phyloP scores from a whole-genome alignment of 495 filamentous ascomycete genomes.

The Neurospora cerealis region DNA sequence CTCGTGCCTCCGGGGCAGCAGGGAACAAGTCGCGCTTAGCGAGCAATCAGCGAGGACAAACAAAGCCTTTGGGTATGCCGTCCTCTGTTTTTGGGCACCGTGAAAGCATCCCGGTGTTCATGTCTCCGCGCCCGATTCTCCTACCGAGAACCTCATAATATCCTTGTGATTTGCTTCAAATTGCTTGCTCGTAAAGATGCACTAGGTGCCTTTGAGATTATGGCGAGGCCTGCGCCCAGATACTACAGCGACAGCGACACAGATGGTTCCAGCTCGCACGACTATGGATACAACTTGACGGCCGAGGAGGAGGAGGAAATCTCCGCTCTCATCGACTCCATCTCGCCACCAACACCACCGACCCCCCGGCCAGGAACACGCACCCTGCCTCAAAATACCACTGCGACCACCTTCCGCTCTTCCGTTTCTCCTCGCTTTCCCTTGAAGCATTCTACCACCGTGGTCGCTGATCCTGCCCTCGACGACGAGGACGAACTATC shows the following conservation, averaged over 20 bases:
- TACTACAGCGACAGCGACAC: conserved; percentile 30
- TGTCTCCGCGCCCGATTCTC: background rate
- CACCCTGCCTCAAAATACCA: background rate
- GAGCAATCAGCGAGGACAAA: background rate
- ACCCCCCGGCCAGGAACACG: background rate
- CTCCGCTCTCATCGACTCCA: conserved; percentile 8
- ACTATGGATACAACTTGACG: conserved; percentile 64
- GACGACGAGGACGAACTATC: conserved; percentile 7
- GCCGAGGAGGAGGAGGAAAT: conserved; percentile 44
- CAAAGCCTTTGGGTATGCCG: background rate
- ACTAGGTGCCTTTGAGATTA: background rate
- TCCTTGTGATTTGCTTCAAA: background rate
- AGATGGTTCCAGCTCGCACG: conserved; percentile 22
- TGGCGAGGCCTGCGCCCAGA: background rate
- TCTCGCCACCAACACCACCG: conserved; percentile 6
- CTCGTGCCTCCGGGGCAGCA: background rate
- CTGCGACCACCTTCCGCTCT: background rate
- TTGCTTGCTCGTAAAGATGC: background rate
- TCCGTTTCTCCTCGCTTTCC: background rate
- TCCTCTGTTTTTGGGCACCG: background rate
- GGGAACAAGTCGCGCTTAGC: background rate
- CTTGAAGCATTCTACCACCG: background rate
- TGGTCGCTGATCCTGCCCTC: conserved; percentile 2
- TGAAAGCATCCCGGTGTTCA: background rate
- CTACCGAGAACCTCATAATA: background rate